Evolutionary conservation across 202 grass and related monocot genomes (phyloP), one percentile per base, ranked within the genome.

Genomic region (Schoenoplectus triqueter): DNA sequence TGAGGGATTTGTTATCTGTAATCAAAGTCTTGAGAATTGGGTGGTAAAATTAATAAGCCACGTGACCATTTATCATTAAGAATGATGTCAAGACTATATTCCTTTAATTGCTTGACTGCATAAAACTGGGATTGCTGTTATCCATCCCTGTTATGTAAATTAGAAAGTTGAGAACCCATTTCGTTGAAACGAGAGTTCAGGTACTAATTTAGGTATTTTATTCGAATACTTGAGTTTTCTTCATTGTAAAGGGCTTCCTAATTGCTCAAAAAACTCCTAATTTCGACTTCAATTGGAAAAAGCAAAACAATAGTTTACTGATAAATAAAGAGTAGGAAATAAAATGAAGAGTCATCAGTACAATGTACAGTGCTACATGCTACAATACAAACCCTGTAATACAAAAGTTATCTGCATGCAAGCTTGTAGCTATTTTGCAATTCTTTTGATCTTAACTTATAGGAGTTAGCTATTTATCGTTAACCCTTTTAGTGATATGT

Each of bases 401-500:
- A 44, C 66, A 69, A 10, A 31, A 63, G 19, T 62, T 66, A 46
- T 54, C 82, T 62, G 44, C 65, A 63, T 42, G 39, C 74, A 73
- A 59, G 55, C 69, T 57, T 31, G 55, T 50, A 56, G 46, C 64
- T 67, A 49, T 31, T 68, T 41, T 68, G 31, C 39, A 42, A 41
- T 51, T 64, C 18, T 42, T n/a, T 40, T 50, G 31, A 21, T 83
- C 50, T 82, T 55, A 18, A 13, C 68, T 66, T 82, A 73, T 88
- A 56, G 69, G 10, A 46, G 61, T 89, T 73, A 76, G 67, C 56
- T 85, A 57, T 86, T 85, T 88, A 69, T 84, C 18, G 66, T 89
- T 92, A 85, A 87, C 84, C 63, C 39, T 88, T 64, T 70, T 90
- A 87, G 70, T 49, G 39, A 84, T 90, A 59, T 92, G 21, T 89